A percentile compares a stretch with the other conserved stretches of the same genome.
Conservation (phyloP, 768 basidiomycete genomes). For the Boletus sp. region DNA sequence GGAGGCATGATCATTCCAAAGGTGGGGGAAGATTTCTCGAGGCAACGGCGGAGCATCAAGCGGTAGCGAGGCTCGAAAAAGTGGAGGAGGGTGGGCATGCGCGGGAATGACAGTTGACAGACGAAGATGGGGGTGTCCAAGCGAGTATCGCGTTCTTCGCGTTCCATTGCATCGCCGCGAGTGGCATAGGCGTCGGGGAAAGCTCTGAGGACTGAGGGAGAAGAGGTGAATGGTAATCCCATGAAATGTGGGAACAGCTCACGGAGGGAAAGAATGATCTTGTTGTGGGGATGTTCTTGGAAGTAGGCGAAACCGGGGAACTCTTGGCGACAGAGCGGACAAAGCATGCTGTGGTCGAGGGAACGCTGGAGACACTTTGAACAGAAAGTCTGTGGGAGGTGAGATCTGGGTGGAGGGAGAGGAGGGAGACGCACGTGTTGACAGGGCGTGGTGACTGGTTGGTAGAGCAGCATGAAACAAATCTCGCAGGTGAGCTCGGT, state of each 20-base stretch:
- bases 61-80: conserved; percentile 95
- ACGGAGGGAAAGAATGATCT: conserved; percentile 69
- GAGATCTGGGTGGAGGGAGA: conserved; percentile 5
- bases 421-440: conserved; percentile 69
- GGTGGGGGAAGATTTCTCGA: conserved; percentile 67
- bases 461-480: conserved; percentile 78
- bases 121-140: conserved; percentile 91
- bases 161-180: conserved; percentile 59
- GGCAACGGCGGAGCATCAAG: conserved; percentile 94
- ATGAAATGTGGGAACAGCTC: conserved; percentile 21
- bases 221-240: conserved; percentile 4
- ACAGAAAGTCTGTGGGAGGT: conserved; percentile 74
- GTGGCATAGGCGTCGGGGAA: conserved; percentile 67
- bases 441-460: conserved; percentile 90
- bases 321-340: conserved; percentile 82
- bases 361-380: conserved; percentile 84
- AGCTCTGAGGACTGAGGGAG: conserved; percentile 54
- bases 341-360: conserved; percentile 77
- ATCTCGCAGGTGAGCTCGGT: conserved; percentile 86
- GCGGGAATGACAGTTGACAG: conserved; percentile 86
- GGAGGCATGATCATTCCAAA: conserved; percentile 94
- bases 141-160: conserved; percentile 73
- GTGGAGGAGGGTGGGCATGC: conserved; percentile 84
- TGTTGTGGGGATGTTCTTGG: conserved; percentile 76
- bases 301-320: conserved; percentile 77